Percentiles rank a stretch among this genome's conserved stretches.
Evolutionary conservation across 805 yeast genomes (phyloP).

Genomic region (Candida michaelii): DNA sequence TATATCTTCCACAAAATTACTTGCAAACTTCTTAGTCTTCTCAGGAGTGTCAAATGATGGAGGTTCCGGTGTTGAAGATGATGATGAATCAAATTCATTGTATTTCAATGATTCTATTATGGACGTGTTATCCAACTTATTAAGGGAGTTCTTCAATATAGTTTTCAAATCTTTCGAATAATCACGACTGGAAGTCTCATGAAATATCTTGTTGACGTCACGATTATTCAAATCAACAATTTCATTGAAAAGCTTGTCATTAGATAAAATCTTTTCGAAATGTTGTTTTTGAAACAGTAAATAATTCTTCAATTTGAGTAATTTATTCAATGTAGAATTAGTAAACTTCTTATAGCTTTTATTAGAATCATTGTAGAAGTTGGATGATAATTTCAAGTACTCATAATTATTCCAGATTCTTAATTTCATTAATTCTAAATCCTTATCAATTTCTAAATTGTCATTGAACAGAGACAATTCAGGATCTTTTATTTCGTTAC

Average conservation of each 20-base stretch:
- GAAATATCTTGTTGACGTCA: slow-evolving; percentile 15
- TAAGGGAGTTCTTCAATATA: slow-evolving; percentile 17
- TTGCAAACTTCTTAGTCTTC: neutral
- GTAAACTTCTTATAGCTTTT: slow-evolving; percentile 33
- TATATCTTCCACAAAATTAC: slow-evolving; percentile 14
- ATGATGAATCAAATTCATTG: slow-evolving; percentile 8
- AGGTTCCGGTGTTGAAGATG: slow-evolving; percentile 7
- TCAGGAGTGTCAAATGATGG: neutral
- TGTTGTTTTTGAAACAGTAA: slow-evolving; percentile 36
- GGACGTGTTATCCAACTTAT: slow-evolving; percentile 1
- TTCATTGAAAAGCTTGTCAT: slow-evolving; percentile 14
- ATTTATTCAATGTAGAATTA: slow-evolving; percentile 29
- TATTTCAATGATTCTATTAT: slow-evolving; percentile 11
- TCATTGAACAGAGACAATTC: slow-evolving; percentile 25
- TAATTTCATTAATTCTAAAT: slow-evolving; percentile 33
- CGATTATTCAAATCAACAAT: slow-evolving; percentile 23
- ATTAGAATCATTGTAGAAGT: slow-evolving; percentile 39
- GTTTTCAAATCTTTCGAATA: slow-evolving; percentile 31
- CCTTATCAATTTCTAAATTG: slow-evolving; percentile 25
- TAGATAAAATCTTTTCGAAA: slow-evolving; percentile 21
- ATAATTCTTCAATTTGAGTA: slow-evolving; percentile 38
- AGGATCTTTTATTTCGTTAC: slow-evolving; percentile 22
- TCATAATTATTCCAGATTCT: slow-evolving; percentile 34
- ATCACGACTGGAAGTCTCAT: slow-evolving; percentile 28
- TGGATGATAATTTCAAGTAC: slow-evolving; percentile 27